Evolutionary conservation across 306 rosid genomes (phyloP).

Genomic region (Astragalus glycyphyllos): DNA sequence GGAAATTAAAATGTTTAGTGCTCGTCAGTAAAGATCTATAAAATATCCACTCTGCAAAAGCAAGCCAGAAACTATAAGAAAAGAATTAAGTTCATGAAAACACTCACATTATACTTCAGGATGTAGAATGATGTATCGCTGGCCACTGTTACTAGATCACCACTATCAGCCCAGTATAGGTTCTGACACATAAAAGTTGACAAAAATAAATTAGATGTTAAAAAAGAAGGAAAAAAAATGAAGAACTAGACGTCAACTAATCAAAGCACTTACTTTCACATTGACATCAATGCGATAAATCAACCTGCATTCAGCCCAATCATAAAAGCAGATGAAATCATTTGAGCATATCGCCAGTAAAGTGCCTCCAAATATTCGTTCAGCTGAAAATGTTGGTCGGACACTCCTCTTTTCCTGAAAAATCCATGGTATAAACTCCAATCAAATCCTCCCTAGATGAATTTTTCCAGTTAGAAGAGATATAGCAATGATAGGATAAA

Average conservation of each 20-base stretch:
- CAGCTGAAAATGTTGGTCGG: slow-evolving; percentile 95
- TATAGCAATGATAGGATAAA: slow-evolving; percentile 12
- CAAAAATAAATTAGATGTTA: slow-evolving; percentile 23
- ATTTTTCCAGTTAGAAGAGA: slow-evolving; percentile 7
- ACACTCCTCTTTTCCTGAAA: slow-evolving; percentile 94
- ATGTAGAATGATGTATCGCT: slow-evolving; percentile 95
- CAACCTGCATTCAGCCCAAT: slow-evolving; percentile 97
- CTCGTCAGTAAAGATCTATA: slow-evolving; percentile 26
- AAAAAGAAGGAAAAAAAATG: not conserved
- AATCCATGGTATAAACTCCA: slow-evolving; percentile 34
- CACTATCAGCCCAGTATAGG: slow-evolving; percentile 99
- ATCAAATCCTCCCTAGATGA: not conserved
- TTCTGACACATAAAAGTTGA: slow-evolving; percentile 56
- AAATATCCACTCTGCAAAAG: slow-evolving; percentile 31
- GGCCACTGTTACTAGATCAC: slow-evolving; percentile 89
- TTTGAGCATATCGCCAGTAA: slow-evolving; percentile 96
- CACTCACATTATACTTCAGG: slow-evolving; percentile 92
- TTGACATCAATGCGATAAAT: slow-evolving; percentile 91
- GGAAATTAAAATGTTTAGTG: slow-evolving; percentile 42
- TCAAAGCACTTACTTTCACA: slow-evolving; percentile 78
- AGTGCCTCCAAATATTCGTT: slow-evolving; percentile 83
- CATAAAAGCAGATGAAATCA: slow-evolving; percentile 97
- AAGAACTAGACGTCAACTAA: slow-evolving; percentile 31
- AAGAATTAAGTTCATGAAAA: slow-evolving; percentile 33
- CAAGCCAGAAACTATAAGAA: slow-evolving; percentile 15